Evolutionary conservation across 257 asterid genomes (phyloP), one percentile per base, ranked within the genome.

Genomic region (Gynochthodes officinalis): DNA sequence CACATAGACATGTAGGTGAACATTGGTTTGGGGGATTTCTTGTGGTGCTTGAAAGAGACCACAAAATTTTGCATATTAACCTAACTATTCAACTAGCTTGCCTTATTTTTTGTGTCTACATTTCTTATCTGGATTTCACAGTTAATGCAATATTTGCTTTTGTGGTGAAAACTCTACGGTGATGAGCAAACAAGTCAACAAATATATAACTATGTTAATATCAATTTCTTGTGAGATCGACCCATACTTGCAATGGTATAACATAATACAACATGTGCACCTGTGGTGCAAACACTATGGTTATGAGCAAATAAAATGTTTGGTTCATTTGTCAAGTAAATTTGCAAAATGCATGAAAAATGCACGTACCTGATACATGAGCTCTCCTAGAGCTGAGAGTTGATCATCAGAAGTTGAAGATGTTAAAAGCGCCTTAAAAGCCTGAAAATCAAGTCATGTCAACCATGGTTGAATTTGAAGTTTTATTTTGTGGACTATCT

Each of bases 351-450:
- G 33, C 39, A 32, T 39, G 55, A 70, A 67, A n/a, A 13, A 69
- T 43, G 35, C 58, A 44, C 48, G 16, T 82, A 91, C 99, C 96
- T 91, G 97, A 82, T 94, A 91, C 86, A 94, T 60, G 72, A 94
- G 80, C 76, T 91, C 99, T 69, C 99, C 98, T 2, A 94, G 89
- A 68, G 99, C 89, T 42, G 88, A 76, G 72, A 91, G 82, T 73
- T 91, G 99, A 0, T 94, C 93, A 32, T 90, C 97, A 15, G 99
- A 94, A 73, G 86, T 77, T 62, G 84, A 62, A 49, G 98, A 88
- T 64, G 99, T 91, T 62, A 94, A 85, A 21, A 94, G 84, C 1
- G 97, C 95, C 83, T 89, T 94, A 72, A 94, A 94, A 70, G 97
- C 97, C 99, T 94, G 96, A 55, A 69, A 46, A 76, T 74, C 42